Conservation (phyloP, 257 asterid species). For the Plantago elongata region DNA sequence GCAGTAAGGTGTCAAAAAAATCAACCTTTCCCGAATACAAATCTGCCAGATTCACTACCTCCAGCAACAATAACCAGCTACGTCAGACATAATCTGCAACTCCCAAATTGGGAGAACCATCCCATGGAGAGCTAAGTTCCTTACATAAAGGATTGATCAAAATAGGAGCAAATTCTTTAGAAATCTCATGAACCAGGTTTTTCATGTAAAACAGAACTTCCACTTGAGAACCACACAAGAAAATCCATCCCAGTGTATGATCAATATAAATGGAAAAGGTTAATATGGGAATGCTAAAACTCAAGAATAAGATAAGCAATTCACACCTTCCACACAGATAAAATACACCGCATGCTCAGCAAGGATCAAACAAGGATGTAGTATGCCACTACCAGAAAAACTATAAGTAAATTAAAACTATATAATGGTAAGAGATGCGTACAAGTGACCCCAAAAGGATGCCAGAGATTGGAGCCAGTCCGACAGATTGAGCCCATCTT, state of each 20-base stretch:
- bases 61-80: conserved; percentile 50
- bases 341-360: conserved; percentile 22
- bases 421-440: conserved; percentile 39
- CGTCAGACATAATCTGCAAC: conserved; percentile 47
- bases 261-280: conserved; percentile 9
- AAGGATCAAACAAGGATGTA: conserved; percentile 20
- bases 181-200: conserved; percentile 23
- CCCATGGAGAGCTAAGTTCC: conserved; percentile 47
- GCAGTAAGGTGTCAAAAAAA: conserved; percentile 1
- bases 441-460: conserved; percentile 99
- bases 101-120: conserved; percentile 47
- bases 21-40: conserved; percentile 12
- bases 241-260: conserved; percentile 14
- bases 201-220: conserved; percentile 5
- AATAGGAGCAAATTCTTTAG: conserved; percentile 25
- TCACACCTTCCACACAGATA: conserved; percentile 21
- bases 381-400: conserved; percentile 12
- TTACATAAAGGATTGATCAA: conserved; percentile 33
- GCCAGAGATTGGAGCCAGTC: conserved; percentile 99
- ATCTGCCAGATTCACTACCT: conserved; percentile 38
- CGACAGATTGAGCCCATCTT: conserved; percentile 94
- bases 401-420: conserved; percentile 22
- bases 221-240: conserved; percentile 11
- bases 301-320: conserved; percentile 11
- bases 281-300: conserved; percentile 1